phyloP scores from a whole-genome alignment of 1,139 yeast species.

The Nematodospora anomalae region DNA sequence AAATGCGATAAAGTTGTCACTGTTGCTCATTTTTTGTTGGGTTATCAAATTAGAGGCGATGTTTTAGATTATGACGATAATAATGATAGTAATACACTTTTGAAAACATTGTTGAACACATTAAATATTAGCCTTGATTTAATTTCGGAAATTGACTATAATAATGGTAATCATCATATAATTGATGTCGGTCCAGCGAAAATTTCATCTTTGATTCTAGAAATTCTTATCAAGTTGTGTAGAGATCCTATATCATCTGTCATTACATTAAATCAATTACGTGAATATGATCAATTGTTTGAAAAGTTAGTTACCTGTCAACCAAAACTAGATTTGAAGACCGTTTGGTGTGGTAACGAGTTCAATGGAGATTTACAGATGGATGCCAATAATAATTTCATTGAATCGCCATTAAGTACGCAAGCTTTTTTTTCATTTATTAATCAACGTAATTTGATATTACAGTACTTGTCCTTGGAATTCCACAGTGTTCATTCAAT shows the following conservation, averaged over 20 bases:
- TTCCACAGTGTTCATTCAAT: slow-evolving; percentile 59
- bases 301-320: slow-evolving; percentile 53
- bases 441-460: slow-evolving; percentile 57
- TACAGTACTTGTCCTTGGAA: slow-evolving; percentile 73
- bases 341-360: slow-evolving; percentile 51
- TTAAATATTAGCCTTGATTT: slow-evolving; percentile 48
- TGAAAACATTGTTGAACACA: slow-evolving; percentile 52
- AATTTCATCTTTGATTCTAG: slow-evolving; percentile 57
- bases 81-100: slow-evolving; percentile 41
- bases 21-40: slow-evolving; percentile 74
- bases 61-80: slow-evolving; percentile 21
- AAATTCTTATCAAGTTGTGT: slow-evolving; percentile 59
- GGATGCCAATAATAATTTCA: slow-evolving; percentile 29
- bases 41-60: slow-evolving; percentile 51
- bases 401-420: slow-evolving; percentile 36
- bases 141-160: slow-evolving; percentile 38
- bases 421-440: slow-evolving; percentile 64
- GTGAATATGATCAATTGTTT: slow-evolving; percentile 49
- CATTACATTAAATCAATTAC: slow-evolving; percentile 53
- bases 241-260: slow-evolving; percentile 54
- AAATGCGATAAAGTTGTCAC: slow-evolving; percentile 45
- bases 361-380: slow-evolving; percentile 43
- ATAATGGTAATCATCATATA: slow-evolving; percentile 34
- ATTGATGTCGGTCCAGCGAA: slow-evolving; percentile 57
- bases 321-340: slow-evolving; percentile 49